A percentile compares a stretch with the other conserved stretches of the same genome.
phyloP scores from a whole-genome alignment of 1,139 yeast genomes.

The Magnusiomyces magnusii region DNA sequence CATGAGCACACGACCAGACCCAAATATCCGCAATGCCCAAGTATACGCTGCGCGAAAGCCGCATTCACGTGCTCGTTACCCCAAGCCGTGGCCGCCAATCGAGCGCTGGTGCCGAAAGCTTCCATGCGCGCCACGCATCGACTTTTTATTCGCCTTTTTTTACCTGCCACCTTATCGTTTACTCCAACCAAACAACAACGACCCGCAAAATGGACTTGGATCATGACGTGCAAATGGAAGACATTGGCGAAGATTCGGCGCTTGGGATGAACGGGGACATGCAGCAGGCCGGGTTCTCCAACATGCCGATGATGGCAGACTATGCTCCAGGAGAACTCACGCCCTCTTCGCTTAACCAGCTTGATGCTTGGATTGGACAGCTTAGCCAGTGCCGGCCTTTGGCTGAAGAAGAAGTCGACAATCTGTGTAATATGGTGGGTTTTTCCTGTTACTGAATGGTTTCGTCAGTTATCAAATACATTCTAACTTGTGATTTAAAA shows the following conservation, averaged over 20 bases:
- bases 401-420: constrained; percentile 68
- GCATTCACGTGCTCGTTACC: too few relatives aligned
- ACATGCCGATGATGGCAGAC: constrained; percentile 3
- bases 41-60: too few relatives aligned
- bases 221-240: constrained; percentile 16
- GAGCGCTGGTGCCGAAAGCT: too few relatives aligned
- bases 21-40: too few relatives aligned
- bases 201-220: constrained; percentile 15
- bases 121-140: too few relatives aligned
- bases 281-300: background rate
- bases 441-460: background rate
- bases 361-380: constrained; percentile 83
- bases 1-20: too few relatives aligned
- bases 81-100: too few relatives aligned
- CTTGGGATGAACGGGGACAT: constrained; percentile 4
- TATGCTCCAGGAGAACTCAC: constrained; percentile 8
- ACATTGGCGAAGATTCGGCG: constrained; percentile 9
- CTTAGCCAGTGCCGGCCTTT: constrained; percentile 73
- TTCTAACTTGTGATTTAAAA: too few relatives aligned
- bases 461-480: background rate
- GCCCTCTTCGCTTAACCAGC: constrained; percentile 43
- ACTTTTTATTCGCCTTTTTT: too few relatives aligned
- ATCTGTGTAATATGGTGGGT: constrained; percentile 52
- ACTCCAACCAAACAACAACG: too few relatives aligned
- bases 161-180: too few relatives aligned